Conservation (phyloP, 1,284 basidiomycete species). For the Golubevia sp. region DNA sequence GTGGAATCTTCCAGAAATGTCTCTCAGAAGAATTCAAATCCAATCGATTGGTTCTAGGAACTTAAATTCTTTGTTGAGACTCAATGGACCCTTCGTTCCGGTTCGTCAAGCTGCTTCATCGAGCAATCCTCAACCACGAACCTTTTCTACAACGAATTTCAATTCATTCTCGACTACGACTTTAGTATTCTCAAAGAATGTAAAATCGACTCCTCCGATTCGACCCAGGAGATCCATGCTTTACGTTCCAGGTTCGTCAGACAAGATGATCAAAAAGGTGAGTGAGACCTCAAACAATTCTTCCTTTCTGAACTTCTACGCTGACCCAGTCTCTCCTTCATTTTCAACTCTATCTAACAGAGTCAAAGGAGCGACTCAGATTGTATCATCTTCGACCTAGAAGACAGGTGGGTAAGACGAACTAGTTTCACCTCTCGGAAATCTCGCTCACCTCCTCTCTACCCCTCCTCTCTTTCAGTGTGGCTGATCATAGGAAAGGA, state of each 20-base stretch:
- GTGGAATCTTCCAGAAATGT: too few relatives aligned
- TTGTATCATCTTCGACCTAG: slow-evolving; percentile 53
- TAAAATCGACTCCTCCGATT: too few relatives aligned
- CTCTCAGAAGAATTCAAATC: too few relatives aligned
- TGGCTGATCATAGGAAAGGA: slow-evolving; percentile 48
- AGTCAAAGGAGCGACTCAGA: slow-evolving; percentile 28
- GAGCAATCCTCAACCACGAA: too few relatives aligned
- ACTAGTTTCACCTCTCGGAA: not conserved
- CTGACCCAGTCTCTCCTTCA: not conserved
- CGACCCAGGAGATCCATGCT: slow-evolving; percentile 16
- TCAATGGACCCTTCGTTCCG: too few relatives aligned
- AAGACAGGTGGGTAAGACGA: slow-evolving; percentile 23
- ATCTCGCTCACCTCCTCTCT: too few relatives aligned
- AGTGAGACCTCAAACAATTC: slow-evolving; percentile 2
- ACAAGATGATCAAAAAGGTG: slow-evolving; percentile 54
- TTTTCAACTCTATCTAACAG: not conserved
- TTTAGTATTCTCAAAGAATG: too few relatives aligned
- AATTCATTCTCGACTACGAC: too few relatives aligned
- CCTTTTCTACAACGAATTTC: too few relatives aligned
- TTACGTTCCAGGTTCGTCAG: slow-evolving; percentile 52
- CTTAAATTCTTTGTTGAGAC: too few relatives aligned
- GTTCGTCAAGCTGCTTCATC: too few relatives aligned
- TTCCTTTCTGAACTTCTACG: not conserved
- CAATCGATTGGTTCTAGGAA: too few relatives aligned
- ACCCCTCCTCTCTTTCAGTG: slow-evolving; percentile 10